Evolutionary conservation across 1,284 basidiomycete genomes (phyloP).

Genomic region (Hemileccinum hortonii): DNA sequence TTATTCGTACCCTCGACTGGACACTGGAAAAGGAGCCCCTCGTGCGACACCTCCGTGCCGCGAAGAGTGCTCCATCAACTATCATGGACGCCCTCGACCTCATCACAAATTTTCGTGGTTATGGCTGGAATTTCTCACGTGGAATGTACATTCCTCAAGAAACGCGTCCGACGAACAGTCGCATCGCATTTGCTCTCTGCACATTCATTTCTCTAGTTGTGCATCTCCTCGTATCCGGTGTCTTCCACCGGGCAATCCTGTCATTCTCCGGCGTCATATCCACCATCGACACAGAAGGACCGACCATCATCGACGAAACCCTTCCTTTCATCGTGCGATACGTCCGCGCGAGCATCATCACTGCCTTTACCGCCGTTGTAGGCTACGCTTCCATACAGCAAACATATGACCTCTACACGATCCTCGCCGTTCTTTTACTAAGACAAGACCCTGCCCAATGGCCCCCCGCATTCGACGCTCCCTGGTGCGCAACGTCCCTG

Average conservation of each 20-base stretch:
- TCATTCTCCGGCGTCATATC: conserved; percentile 31
- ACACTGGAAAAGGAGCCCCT: no score
- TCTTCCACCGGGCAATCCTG: conserved; percentile 44
- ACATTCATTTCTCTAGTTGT: no score
- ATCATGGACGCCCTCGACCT: no score
- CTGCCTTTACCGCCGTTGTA: conserved; percentile 23
- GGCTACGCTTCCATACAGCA: neutral
- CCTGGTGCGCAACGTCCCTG: neutral
- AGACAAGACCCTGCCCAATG: neutral
- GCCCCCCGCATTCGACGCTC: neutral
- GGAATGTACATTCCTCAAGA: no score
- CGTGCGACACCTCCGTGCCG: no score
- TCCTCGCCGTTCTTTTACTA: neutral
- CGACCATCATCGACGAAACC: conserved; percentile 45
- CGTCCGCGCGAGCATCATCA: conserved; percentile 42
- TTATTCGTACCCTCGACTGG: no score
- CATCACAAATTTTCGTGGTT: no score
- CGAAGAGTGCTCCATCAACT: no score
- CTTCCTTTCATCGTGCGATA: conserved; percentile 43
- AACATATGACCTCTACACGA: neutral
- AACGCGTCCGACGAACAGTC: no score
- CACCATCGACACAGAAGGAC: conserved; percentile 41
- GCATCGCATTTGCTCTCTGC: no score
- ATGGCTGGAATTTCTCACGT: no score
- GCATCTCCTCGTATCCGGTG: conserved; percentile 38